These are phyloP conservation scores for Microsporum canis DNA, from an alignment of 2,329 filamentous ascomycete genomes.

Conservation along the genomic window DNA sequence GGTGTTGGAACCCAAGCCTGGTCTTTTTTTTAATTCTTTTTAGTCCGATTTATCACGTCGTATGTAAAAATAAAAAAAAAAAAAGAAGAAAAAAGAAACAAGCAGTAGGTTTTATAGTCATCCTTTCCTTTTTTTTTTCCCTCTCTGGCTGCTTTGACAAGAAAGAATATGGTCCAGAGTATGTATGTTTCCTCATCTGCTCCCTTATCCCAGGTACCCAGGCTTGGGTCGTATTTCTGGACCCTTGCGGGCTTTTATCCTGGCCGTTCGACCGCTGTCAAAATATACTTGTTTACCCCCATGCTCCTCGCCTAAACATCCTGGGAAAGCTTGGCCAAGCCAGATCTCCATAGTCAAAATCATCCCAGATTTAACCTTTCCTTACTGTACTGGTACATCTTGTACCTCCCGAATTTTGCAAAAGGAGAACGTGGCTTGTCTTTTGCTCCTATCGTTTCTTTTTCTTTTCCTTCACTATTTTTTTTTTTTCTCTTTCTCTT, in stretches of 20 bases:
- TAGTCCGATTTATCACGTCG: background rate
- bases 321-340: slow-evolving; percentile 6
- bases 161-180: background rate
- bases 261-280: background rate
- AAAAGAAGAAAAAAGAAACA: background rate
- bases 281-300: background rate
- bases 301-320: slow-evolving; percentile 2
- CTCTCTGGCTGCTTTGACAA: background rate
- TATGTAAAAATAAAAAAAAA: background rate
- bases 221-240: background rate
- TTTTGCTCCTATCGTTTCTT: background rate
- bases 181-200: background rate
- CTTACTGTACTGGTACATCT: background rate
- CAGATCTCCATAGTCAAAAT: slow-evolving; percentile 4
- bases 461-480: background rate
- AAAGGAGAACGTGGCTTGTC: background rate
- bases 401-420: background rate
- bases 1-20: background rate
- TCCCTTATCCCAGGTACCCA: background rate
- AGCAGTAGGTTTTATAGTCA: too few species aligned
- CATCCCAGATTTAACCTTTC: background rate
- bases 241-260: background rate
- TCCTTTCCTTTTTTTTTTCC: background rate
- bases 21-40: background rate
- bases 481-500: background rate